Conservation (phyloP, 495 filamentous ascomycete genomes). For the Trichoderma reesei region DNA sequence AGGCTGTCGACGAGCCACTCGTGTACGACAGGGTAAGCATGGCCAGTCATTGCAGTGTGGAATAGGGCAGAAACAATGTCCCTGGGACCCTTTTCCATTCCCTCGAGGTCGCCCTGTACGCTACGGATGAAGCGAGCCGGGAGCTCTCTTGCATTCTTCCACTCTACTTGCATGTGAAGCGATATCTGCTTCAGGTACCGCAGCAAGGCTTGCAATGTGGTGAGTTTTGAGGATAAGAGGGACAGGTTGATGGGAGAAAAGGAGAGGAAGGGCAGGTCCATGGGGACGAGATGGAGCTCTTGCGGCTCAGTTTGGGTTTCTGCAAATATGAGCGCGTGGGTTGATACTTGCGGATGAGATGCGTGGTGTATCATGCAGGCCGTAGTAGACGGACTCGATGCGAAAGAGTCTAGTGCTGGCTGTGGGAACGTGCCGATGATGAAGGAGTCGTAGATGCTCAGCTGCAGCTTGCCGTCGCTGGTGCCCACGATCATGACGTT, state of each 20-base stretch:
- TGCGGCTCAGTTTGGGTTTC: constrained; percentile 18
- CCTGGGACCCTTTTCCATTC: constrained; percentile 33
- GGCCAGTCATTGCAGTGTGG: constrained; percentile 76
- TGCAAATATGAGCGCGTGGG: constrained; percentile 61
- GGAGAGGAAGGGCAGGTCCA: constrained; percentile 74
- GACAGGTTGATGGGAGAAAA: constrained; percentile 72
- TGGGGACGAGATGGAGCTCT: constrained; percentile 55
- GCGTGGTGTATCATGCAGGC: constrained; percentile 48
- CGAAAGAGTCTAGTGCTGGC: constrained; percentile 16
- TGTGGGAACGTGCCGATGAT: constrained; percentile 61
- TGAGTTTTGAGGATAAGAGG: constrained; percentile 74
- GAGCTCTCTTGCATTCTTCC: constrained; percentile 73
- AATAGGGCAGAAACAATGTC: constrained; percentile 68
- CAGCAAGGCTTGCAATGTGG: constrained; percentile 74
- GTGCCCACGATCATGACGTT: constrained; percentile 76
- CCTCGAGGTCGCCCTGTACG: constrained; percentile 47
- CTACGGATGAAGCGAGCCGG: constrained; percentile 66
- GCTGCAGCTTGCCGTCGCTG: constrained; percentile 66
- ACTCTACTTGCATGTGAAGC: constrained; percentile 62
- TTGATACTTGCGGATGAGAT: constrained; percentile 64
- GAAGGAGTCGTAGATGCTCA: constrained; percentile 87
- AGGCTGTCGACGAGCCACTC: constrained; percentile 89
- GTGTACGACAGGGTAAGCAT: constrained; percentile 62
- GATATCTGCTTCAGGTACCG: constrained; percentile 73
- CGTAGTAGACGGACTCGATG: constrained; percentile 12